A percentile compares a stretch with the other conserved stretches of the same genome.
These are phyloP conservation scores for Jimgerdemannia flammicorona DNA, from an alignment of 192 early-diverging fungal genomes.

Conservation along the genomic window DNA sequence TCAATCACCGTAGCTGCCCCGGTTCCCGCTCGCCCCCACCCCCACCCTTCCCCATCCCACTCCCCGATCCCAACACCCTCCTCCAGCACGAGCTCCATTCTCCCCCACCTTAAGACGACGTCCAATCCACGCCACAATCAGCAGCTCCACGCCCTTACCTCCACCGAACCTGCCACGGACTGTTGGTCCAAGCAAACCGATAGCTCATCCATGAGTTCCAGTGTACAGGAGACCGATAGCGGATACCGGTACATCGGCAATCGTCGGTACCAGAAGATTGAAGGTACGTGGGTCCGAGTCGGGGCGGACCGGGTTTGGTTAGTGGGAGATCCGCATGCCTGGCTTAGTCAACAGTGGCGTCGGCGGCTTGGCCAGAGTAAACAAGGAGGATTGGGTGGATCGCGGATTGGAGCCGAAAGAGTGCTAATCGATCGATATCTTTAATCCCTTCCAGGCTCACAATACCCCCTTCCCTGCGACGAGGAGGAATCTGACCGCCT, in stretches of 20 bases:
- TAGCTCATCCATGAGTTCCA: background rate
- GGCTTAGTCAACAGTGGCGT: background rate
- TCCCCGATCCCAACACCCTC: background rate
- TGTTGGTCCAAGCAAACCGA: no score
- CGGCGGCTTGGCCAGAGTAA: no score
- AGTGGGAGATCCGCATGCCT: background rate
- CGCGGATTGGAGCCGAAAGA: no score
- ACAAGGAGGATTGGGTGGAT: no score
- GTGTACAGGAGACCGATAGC: background rate
- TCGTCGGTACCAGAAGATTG: background rate
- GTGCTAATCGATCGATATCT: slow-evolving; percentile 10
- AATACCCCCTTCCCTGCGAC: slow-evolving; percentile 47
- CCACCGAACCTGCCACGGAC: background rate
- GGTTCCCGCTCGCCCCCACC: no score
- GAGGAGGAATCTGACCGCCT: slow-evolving; percentile 48
- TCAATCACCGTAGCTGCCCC: background rate
- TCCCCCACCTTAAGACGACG: background rate
- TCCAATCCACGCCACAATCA: background rate
- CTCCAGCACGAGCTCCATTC: background rate
- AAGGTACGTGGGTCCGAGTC: background rate
- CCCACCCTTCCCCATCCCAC: background rate
- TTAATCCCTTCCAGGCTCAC: slow-evolving; percentile 32
- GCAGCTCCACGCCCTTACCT: background rate
- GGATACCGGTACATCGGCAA: background rate
- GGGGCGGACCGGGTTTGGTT: background rate